Base-by-base conservation (phyloP, 1,139 yeast species). In the Tardiomyces depauwii region DNA sequence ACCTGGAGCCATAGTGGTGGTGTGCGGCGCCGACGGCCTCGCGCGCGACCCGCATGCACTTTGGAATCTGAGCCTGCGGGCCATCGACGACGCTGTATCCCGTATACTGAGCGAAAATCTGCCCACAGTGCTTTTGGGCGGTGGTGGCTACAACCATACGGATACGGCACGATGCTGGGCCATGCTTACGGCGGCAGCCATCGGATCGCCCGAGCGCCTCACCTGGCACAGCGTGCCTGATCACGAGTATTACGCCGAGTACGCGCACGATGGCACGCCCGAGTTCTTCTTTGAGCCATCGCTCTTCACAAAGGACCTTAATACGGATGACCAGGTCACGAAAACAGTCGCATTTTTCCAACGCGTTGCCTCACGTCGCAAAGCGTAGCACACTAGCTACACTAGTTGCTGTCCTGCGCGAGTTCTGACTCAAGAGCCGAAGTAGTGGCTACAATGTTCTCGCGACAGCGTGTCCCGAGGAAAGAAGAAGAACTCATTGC, bases 11-110 rank as follows among this genome's bases (percentile, higher is more conserved):
- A 51, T 83, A 1, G 80, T 83, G 0, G 64, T 83, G 1, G 86
- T 81, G 55, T 73, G 81, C 54, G 93, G 93, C 0, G 77, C 79
- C 40, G 94, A 84, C 64, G 93, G 93, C 0, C 63, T 84, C 28
- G 63, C 69, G 30, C 67, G 75, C 0, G 88, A 82, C 57, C 73
- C 71, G 27, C 75, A 73, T 50, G 66, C 69, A 21, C 84, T 82
- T 56, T 84, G 91, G 93, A 82, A 82, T 58, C 59, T 84, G 47
- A 71, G 82, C 0, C 70, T 78, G 5, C 59, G 62, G 41, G 85
- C 83, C 0, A 67, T 72, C 28, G 71, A 74, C 0, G 40, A 54
- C 1, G 65, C 62, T 1, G 62, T 82, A 1, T 45, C 60, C 11
- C 44, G 53, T 3, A 45, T 77, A 0, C 46, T 78, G 2, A 52